Evolutionary conservation across 148 eudicot genomes (phyloP).

Genomic region (Polygonum aviculare): DNA sequence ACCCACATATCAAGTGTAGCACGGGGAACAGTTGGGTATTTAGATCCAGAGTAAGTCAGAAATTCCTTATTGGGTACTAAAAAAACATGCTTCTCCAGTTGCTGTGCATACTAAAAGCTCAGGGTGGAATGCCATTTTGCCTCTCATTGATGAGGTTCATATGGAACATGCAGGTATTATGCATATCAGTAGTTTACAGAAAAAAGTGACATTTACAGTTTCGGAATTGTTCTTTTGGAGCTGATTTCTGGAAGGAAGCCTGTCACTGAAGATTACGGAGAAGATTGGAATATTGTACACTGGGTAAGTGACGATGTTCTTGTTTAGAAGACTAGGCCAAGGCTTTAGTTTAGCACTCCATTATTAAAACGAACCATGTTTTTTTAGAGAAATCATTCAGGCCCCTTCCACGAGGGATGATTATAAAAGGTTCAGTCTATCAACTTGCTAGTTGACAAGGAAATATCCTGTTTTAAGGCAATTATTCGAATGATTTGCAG

Average conservation of each 20-base stretch:
- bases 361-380: not conserved
- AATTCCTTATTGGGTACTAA: not conserved
- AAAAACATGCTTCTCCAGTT: not conserved
- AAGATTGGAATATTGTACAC: conserved; percentile 90
- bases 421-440: not conserved
- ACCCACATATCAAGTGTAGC: conserved; percentile 89
- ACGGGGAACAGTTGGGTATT: conserved; percentile 85
- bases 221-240: conserved; percentile 87
- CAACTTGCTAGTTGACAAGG: not conserved
- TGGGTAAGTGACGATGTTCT: conserved; percentile 55
- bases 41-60: conserved; percentile 88
- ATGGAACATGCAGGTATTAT: conserved; percentile 52
- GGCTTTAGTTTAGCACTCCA: not conserved
- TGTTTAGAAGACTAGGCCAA: not conserved
- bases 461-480: not conserved
- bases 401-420: too few relatives aligned
- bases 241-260: conserved; percentile 94
- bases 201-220: conserved; percentile 87
- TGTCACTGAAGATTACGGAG: conserved; percentile 62
- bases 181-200: conserved; percentile 80
- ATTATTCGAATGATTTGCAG: conserved; percentile 23
- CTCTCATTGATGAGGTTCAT: not conserved
- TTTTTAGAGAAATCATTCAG: too few relatives aligned
- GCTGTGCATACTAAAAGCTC: not conserved
- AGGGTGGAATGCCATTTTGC: not conserved